Evolutionary conservation across 495 filamentous ascomycete species (phyloP).

Genomic region (Thozetella sp.): DNA sequence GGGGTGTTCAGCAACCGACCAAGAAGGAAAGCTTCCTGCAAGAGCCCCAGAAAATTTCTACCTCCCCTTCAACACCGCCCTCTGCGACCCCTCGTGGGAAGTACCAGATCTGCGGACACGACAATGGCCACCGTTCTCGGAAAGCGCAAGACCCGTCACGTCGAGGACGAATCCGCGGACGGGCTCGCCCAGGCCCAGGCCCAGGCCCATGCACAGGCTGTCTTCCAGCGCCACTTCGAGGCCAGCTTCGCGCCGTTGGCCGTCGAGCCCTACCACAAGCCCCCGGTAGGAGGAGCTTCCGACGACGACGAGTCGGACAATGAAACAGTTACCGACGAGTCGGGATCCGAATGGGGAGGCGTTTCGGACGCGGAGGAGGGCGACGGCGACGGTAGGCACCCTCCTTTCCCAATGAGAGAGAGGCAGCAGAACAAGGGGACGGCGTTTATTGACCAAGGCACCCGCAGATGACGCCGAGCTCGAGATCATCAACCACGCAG

Average conservation of each 20-base stretch:
- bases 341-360: constrained; percentile 68
- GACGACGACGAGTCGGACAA: constrained; percentile 28
- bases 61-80: neutral
- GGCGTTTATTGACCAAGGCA: constrained; percentile 4
- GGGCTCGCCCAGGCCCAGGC: constrained; percentile 38
- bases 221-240: constrained; percentile 85
- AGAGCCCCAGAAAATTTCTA: too few species aligned
- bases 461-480: constrained; percentile 26
- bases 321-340: constrained; percentile 19
- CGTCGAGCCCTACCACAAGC: constrained; percentile 15
- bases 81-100: neutral
- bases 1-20: neutral
- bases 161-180: constrained; percentile 17
- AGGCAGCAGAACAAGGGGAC: neutral
- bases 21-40: too few species aligned
- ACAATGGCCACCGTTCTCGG: constrained; percentile 37
- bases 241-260: constrained; percentile 78
- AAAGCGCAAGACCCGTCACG: constrained; percentile 37
- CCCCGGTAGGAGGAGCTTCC: constrained; percentile 24
- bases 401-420: neutral
- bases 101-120: neutral
- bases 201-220: constrained; percentile 38
- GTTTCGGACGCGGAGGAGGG: constrained; percentile 53
- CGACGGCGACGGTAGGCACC: neutral
- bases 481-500: constrained; percentile 70